Base-by-base conservation (phyloP, 1,284 basidiomycete species). In the Takashimella koratensis region DNA sequence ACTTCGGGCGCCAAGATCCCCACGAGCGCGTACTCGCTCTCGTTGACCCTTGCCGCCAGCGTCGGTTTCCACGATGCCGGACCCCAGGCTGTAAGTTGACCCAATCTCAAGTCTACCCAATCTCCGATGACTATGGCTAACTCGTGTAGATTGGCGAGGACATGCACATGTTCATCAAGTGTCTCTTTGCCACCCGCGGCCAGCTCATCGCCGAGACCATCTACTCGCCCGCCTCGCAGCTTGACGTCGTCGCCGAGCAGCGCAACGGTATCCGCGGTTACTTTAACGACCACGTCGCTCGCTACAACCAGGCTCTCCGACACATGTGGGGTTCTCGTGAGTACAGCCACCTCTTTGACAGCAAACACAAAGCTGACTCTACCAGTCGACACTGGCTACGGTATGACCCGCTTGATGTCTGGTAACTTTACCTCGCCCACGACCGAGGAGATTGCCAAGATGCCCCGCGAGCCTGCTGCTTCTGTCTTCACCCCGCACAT, bases 61-160 rank as follows among this genome's bases (percentile, higher is more conserved):
- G 68, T 68, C 52, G 68, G 68, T 42, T 71, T 69, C 56, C 68
- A 68, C 63, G 70, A 73, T 54, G 59, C 67, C 23, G 70, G 70
- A 25, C 64, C 66, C 24, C 58, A 66, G 50, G 63, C 66, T 19
- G 52, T 55, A 44, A 45, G 47, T 30, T 21, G 20, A 4, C n/a
- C n/a, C n/a, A 21, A 12, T 21, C 12, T 11, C 12, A 22, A 6
- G 49, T n/a, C n/a, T 11, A 24, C 20, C 25, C n/a, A 16, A 46
- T 1, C n/a, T 3, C 40, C n/a, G 19, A 43, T 6, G n/a, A 24
- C 16, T 10, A n/a, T 43, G n/a, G n/a, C n/a, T n/a, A n/a, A n/a
- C n/a, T n/a, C n/a, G n/a, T n/a, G n/a, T n/a, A n/a, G 27, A 71
- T 73, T 49, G 70, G 70, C 24, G 70, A 73, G 54, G 70, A 73